Percentiles rank a stretch among this genome's conserved stretches.
phyloP scores from a whole-genome alignment of 1,284 basidiomycete genomes.

The Schizopora paradoxa region DNA sequence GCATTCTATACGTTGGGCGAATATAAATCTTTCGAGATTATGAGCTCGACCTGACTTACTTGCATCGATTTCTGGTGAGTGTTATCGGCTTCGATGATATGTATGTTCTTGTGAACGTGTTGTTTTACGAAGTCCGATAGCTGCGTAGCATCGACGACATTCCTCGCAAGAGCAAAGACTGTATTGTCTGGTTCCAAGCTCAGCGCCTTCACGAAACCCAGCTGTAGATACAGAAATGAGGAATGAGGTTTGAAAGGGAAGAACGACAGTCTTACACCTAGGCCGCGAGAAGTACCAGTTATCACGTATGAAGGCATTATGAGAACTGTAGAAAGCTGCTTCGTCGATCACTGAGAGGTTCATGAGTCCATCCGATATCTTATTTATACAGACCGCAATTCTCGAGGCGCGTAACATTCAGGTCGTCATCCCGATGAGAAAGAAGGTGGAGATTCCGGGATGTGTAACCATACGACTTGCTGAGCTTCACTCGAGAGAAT shows the following conservation, averaged over 20 bases:
- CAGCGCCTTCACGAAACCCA: slow-evolving; percentile 32
- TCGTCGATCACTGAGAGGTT: no score
- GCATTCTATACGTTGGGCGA: slow-evolving; percentile 15
- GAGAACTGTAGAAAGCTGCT: no score
- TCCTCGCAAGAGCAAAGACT: slow-evolving; percentile 32
- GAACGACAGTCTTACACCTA: slow-evolving; percentile 23
- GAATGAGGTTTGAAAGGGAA: background rate
- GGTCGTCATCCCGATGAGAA: no score
- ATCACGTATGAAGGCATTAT: slow-evolving; percentile 29
- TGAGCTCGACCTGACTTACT: slow-evolving; percentile 16
- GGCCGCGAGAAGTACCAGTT: slow-evolving; percentile 29
- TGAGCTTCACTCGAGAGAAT: no score
- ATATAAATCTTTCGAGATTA: background rate
- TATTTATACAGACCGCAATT: no score
- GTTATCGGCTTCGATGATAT: slow-evolving; percentile 31
- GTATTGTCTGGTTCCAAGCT: slow-evolving; percentile 22
- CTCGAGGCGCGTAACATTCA: no score
- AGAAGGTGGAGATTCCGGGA: no score
- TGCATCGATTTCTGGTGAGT: slow-evolving; percentile 25
- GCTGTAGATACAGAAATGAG: slow-evolving; percentile 18
- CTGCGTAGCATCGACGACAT: slow-evolving; percentile 18
- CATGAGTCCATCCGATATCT: no score
- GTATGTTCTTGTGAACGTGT: slow-evolving; percentile 39
- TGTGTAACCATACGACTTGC: no score
- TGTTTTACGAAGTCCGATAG: slow-evolving; percentile 20